Conservation (phyloP, 345 rosid species). For the Heritiera littoralis region DNA sequence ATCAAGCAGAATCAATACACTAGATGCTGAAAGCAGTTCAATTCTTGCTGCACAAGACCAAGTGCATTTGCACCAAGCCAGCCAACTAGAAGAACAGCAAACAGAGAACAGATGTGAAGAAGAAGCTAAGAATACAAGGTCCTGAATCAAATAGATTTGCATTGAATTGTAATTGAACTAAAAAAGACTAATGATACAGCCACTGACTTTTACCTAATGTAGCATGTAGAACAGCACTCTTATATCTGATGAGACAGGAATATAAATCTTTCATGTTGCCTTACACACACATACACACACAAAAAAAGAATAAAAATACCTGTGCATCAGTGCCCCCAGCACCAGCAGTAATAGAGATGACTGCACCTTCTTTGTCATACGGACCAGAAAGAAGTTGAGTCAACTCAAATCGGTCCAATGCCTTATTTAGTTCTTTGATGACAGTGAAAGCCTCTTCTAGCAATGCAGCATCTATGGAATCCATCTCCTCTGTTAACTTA, state of each 20-base stretch:
- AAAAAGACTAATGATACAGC: background rate
- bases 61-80: background rate
- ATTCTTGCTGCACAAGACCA: background rate
- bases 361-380: conserved; percentile 91
- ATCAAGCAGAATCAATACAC: background rate
- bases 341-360: conserved; percentile 83
- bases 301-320: conserved; percentile 44
- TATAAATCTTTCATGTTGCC: background rate
- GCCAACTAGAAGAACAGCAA: background rate
- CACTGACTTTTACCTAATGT: background rate
- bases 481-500: conserved; percentile 90
- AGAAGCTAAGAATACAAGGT: background rate
- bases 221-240: background rate
- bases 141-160: background rate
- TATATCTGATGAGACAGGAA: background rate
- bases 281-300: background rate
- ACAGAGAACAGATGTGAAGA: background rate
- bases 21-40: background rate
- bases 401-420: conserved; percentile 72
- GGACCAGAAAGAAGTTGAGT: conserved; percentile 95
- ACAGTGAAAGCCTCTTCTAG: conserved; percentile 77
- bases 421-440: conserved; percentile 67
- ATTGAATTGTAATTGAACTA: background rate
- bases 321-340: conserved; percentile 99
- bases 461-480: conserved; percentile 71